Evolutionary conservation across 73 alveolate species (phyloP), one percentile per base, ranked within the genome.

Genomic region (Symbiodinium pilosum): DNA sequence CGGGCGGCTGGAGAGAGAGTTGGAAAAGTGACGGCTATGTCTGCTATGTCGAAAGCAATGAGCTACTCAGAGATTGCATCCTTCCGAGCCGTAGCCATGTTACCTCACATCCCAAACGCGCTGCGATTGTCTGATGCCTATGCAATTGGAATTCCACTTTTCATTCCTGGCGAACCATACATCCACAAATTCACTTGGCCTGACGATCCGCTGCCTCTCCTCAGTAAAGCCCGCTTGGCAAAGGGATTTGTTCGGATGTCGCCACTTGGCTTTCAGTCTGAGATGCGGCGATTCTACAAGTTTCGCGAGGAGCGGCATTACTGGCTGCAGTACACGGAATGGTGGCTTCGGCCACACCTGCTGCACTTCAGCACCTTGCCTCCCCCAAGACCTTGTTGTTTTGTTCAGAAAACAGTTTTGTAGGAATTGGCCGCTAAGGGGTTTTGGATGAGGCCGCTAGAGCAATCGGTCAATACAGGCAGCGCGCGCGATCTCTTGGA

Each of bases 271-370:
- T 88, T 88, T 36, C 95, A 88, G 43, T 54, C 75, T 41, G 95
- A 42, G 4, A 86, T 64, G 21, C n/a, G 95, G 34, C 64, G 71
- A 6, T 88, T 34, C 43, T 88, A 88, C 36, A 26, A 88, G 24
- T 68, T 64, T 42, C 41, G 64, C 0, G 43, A 84, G 32, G 95
- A 88, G 1, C 86, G 95, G 26, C 95, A 88, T 28, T 68, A 64
- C 40, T 88, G 95, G 95, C 95, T 88, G 28, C 95, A 88, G 71
- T 88, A 88, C 95, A 88, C 95, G 43, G 95, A 88, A 51, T 88
- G 95, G 95, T 64, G 86, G 71, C 86, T 88, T 36, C 73, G 95
- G 7, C 95, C 95, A 1, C 95, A 88, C 32, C 38, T 88, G 44
- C 86, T 88, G 43, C 95, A 36, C 44, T 88, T 88, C 87, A 87